Base-by-base conservation (phyloP, 805 yeast genomes). In the Sporopachydermia lactativora region DNA sequence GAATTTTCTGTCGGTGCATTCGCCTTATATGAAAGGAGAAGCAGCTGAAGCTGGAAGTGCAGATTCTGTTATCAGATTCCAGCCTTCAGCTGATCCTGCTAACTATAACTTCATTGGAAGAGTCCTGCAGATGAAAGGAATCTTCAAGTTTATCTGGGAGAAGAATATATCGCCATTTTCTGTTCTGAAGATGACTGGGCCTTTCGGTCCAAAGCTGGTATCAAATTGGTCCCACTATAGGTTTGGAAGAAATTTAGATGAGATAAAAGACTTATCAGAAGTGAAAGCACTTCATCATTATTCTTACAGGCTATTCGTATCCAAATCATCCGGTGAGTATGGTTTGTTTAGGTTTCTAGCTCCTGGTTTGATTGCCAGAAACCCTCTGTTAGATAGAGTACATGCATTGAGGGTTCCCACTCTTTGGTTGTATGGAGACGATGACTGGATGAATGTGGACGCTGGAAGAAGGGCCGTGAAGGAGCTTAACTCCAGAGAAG, bases 371-470 rank as follows among this genome's bases (percentile, higher is more conserved):
- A 44, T 66, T 16, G 71, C 82, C 0, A 66, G 70, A 46, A 53
- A 71, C 34, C 84, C 85, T 2, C 54, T 77, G 36, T 46, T 71
- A 19, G 77, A 71, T 46, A 62, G 83, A 48, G 55, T 66, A 48
- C 75, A 64, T 13, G 59, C 47, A 38, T 44, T 48, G 14, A 18
- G 38, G 6, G 46, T 71, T 13, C 74, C 74, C 3, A 63, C 74
- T 1, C 53, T 75, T 19, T 75, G 81, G 77, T 45, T 76, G 17
- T 77, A 77, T 49, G 85, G 85, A 5, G 82, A 76, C 44, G 60
- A 57, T 34, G 85, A 77, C 53, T 77, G 85, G 85, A 77, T 77
- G 84, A 71, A 72, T 45, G 70, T 65, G 41, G 66, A 63, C 37
- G 81, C 78, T 8, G 85, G 85, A 2, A 52, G 60, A 34, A 60